Conservation (phyloP, 2,329 filamentous ascomycete species). For the Leptographium galeiforme region DNA sequence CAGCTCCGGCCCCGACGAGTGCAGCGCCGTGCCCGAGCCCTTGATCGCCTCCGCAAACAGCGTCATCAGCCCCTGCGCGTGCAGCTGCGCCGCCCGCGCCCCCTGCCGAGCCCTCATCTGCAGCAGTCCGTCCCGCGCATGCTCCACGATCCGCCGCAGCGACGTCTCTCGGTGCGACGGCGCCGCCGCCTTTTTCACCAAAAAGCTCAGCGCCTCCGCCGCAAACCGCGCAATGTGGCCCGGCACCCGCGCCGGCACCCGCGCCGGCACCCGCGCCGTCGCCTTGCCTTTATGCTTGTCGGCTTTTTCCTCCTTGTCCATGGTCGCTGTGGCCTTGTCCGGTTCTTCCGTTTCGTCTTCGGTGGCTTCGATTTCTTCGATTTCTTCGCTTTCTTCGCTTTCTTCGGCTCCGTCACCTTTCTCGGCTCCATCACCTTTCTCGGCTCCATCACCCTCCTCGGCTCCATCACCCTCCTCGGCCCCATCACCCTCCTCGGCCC, state of each 20-base stretch:
- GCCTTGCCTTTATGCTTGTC: not conserved
- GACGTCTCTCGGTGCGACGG: constrained; percentile 57
- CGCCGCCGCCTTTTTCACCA: constrained; percentile 77
- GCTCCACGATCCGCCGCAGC: constrained; percentile 55
- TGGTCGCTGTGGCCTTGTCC: not conserved
- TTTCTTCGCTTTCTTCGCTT: not conserved
- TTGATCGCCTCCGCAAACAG: constrained; percentile 77
- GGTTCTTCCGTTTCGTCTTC: not conserved
- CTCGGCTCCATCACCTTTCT: too few species aligned
- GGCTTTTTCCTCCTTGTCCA: not conserved
- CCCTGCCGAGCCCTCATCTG: not conserved
- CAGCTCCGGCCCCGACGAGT: constrained; percentile 44
- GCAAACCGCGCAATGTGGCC: constrained; percentile 83
- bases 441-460: too few species aligned
- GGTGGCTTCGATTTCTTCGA: not conserved
- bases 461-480: too few species aligned
- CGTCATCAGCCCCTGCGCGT: constrained; percentile 80
- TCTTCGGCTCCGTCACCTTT: too few species aligned
- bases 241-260: constrained; percentile 44
- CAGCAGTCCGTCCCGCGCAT: constrained; percentile 57
- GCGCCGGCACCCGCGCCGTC: not conserved
- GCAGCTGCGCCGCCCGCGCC: constrained; percentile 32
- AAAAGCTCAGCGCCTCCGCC: constrained; percentile 86
- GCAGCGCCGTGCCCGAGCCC: constrained; percentile 43
- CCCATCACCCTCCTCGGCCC: too few species aligned